Evolutionary conservation across 176 grass and related monocot genomes (phyloP).

Genomic region (Elaeis guineensis): DNA sequence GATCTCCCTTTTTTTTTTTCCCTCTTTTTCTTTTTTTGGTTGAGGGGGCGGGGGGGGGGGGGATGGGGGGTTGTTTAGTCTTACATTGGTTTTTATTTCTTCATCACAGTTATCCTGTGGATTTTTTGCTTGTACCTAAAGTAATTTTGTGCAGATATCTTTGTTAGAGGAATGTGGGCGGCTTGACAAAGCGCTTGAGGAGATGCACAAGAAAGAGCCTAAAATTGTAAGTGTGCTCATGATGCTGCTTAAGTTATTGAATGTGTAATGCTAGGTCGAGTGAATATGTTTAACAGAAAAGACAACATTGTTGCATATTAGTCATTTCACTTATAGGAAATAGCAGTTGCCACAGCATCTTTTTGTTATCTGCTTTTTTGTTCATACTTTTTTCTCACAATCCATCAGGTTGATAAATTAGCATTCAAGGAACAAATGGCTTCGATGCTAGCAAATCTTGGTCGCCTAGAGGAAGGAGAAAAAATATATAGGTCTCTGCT

Average conservation of each 20-base stretch:
- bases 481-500: slow-evolving; percentile 74
- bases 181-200: slow-evolving; percentile 77
- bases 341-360: slow-evolving; percentile 2
- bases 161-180: slow-evolving; percentile 82
- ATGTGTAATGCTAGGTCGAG: no score
- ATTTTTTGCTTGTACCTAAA: not conserved
- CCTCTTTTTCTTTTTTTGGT: no score
- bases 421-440: slow-evolving; percentile 96
- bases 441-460: slow-evolving; percentile 65
- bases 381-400: not conserved
- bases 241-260: no score
- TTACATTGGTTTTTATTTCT: not conserved
- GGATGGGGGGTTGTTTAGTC: no score
- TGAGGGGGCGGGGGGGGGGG: no score
- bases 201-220: slow-evolving; percentile 76
- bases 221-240: slow-evolving; percentile 62
- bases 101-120: not conserved
- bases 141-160: slow-evolving; percentile 45
- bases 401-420: slow-evolving; percentile 75
- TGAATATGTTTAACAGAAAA: no score
- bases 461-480: slow-evolving; percentile 61
- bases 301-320: no score
- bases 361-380: slow-evolving; percentile 13
- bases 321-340: no score
- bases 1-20: no score